phyloP scores from a whole-genome alignment of 2,329 filamentous ascomycete species.

The Trichoderma atroviride region DNA sequence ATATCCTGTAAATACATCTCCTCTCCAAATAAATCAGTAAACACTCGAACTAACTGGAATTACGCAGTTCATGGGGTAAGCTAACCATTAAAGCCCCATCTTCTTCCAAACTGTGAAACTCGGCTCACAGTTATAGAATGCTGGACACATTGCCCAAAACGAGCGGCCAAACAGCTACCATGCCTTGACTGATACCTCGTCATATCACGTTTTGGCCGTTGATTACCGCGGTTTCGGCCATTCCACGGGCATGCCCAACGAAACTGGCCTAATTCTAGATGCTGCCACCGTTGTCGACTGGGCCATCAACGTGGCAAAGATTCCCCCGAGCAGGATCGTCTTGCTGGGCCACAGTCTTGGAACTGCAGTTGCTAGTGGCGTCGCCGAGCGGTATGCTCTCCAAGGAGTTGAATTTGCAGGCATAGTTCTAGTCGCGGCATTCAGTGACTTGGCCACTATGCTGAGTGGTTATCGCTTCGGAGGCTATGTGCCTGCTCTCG shows the following conservation, averaged over 20 bases:
- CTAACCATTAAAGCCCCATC: background rate
- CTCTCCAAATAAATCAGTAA: background rate
- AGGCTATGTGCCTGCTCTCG: slow-evolving; percentile 79
- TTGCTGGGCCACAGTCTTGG: slow-evolving; percentile 86
- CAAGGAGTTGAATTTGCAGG: slow-evolving; percentile 72
- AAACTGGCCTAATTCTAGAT: slow-evolving; percentile 80
- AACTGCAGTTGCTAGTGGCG: slow-evolving; percentile 77
- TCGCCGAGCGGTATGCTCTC: slow-evolving; percentile 69
- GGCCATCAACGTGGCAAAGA: slow-evolving; percentile 63
- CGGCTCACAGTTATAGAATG: slow-evolving; percentile 61
- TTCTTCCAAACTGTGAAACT: slow-evolving; percentile 34
- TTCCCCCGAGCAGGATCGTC: slow-evolving; percentile 73
- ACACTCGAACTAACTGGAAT: slow-evolving; percentile 3
- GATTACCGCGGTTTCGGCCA: slow-evolving; percentile 89
- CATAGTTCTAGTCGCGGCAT: slow-evolving; percentile 77
- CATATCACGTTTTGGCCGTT: slow-evolving; percentile 80
- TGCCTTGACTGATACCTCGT: slow-evolving; percentile 70
- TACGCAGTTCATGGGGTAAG: slow-evolving; percentile 64
- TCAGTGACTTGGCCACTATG: slow-evolving; percentile 73
- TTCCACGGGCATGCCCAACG: slow-evolving; percentile 78
- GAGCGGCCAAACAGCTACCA: slow-evolving; percentile 78
- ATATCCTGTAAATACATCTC: slow-evolving; percentile 58
- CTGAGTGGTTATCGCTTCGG: slow-evolving; percentile 76
- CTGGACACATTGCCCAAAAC: slow-evolving; percentile 80
- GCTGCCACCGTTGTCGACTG: slow-evolving; percentile 74